Base-by-base conservation (phyloP, 2,329 filamentous ascomycete genomes). In the Coniella lustricola region DNA sequence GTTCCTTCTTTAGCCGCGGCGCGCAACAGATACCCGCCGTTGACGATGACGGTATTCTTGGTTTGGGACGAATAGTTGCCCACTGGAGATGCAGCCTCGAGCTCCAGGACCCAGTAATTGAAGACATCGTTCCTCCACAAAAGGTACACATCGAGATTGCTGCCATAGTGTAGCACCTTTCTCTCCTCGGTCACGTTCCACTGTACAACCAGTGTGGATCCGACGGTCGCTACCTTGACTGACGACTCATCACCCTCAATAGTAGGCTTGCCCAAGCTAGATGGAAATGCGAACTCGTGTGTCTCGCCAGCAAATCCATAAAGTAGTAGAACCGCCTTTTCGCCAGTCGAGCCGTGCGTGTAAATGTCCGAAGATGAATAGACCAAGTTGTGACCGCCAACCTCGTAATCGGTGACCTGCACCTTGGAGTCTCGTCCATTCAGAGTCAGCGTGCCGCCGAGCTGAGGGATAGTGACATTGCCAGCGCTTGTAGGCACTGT, bases 321-420 rank as follows among this genome's bases (percentile, higher is more conserved):
- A 3, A 87, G 64, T 2, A 87, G 63, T 2, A 86, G 62, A 1
- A 81, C 74, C 13, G 77, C 82, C 60, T 74, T 76, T 34, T 74
- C 66, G 0, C 69, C 70, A 51, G 83, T 81, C 44, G 76, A 72
- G 61, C 87, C 83, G 77, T 82, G 85, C 0, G 82, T 85, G 53
- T 82, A 79, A 20, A 87, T 76, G 57, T 88, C 84, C 0, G 81
- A 81, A 2, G 84, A 83, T 0, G 80, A 85, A 63, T 87, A 88
- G 1, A 85, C 61, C 14, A 88, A 59, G 1, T 69, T 76, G 4
- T 69, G 64, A n/a, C 74, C 72, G 0, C 79, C 81, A 40, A 87
- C 64, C 12, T 76, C 69, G 51, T 87, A 87, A 55, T 87, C 81
- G 0, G 75, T 80, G 3, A 87, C 76, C 57, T 84, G 79, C 36